Evolutionary conservation across 2,329 filamentous ascomycete species (phyloP), one percentile per base, ranked within the genome.

Genomic region (Diaporthe citriasiana): DNA sequence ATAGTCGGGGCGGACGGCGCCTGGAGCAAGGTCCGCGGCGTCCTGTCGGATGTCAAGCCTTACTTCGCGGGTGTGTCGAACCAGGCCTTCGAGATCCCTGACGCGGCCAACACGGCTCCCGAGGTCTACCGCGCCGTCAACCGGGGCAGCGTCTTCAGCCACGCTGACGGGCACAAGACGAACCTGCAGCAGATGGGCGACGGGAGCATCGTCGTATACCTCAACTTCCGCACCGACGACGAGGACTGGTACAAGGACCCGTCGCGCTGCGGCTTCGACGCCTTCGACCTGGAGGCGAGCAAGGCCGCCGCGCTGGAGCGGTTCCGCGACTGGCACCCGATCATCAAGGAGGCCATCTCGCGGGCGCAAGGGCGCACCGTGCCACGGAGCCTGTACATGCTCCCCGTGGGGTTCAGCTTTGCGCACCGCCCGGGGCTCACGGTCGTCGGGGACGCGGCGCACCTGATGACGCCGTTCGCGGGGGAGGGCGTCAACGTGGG

Each of bases 401-500:
- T 92, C 13, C 89, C 89, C 0, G 79, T 87, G 2, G 86, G 86
- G 2, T 79, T 84, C 59, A 79, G 77, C 3, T 92, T 89, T 89
- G 74, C 83, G 53, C 83, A 87, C 63, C 82, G 81, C 25, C 78
- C 81, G 8, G 88, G 89, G 0, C 78, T 88, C 6, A 91, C 90
- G 0, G 78, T 91, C 19, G 83, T 91, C 35, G 90, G 90, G 7
- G 89, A 92, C 76, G 88, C 90, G 0, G 90, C 90, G 10, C 89
- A 92, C 79, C 77, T 91, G 30, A 90, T 90, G 88, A 86, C 87
- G 0, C 88, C 88, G 0, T 89, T 87, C 75, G 87, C 87, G 1
- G 90, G 90, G 7, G 89, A 90, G 73, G 90, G 90, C 2, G 89
- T 91, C 35, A 92, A 92, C 77, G 82, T 87, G 27, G 89, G 85